A percentile compares a stretch with the other conserved stretches of the same genome.
These are phyloP conservation scores for Trypanosoma rangeli DNA, from an alignment of 208 protist genomes.

Conservation along the genomic window DNA sequence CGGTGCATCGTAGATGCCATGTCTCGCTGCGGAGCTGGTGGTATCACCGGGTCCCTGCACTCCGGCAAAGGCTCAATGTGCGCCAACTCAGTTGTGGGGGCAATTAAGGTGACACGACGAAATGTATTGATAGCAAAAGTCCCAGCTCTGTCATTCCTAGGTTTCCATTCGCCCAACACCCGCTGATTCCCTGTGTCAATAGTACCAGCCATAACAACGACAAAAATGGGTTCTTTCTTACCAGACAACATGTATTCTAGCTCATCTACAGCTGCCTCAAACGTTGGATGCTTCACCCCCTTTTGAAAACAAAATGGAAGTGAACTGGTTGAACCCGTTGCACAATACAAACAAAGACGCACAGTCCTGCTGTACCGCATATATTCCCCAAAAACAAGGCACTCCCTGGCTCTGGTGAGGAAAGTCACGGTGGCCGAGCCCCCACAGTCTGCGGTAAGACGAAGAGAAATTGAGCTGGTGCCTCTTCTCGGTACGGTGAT, in stretches of 20 bases:
- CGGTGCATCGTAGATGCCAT: conserved; percentile 64
- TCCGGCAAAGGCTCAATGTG: conserved; percentile 82
- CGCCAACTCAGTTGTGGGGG: conserved; percentile 50
- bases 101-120: conserved; percentile 37
- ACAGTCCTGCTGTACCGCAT: conserved; percentile 56
- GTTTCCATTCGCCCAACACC: conserved; percentile 64
- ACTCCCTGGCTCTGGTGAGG: conserved; percentile 9
- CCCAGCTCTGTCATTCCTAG: conserved; percentile 47
- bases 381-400: conserved; percentile 60
- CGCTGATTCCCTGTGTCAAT: conserved; percentile 78
- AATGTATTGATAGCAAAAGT: conserved; percentile 58
- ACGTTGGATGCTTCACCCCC: conserved; percentile 4
- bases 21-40: conserved; percentile 45
- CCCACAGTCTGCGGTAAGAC: conserved; percentile 16
- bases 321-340: neutral
- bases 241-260: conserved; percentile 6
- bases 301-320: conserved; percentile 7
- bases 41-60: conserved; percentile 57
- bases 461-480: conserved; percentile 26
- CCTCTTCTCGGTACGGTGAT: conserved; percentile 21
- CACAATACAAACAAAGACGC: conserved; percentile 39
- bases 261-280: conserved; percentile 21
- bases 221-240: conserved; percentile 12
- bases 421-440: conserved; percentile 25
- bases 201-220: conserved; percentile 43